Evolutionary conservation across 225 moss, liverwort and hornwort species (phyloP).

Genomic region (Sphagnum tenellum): DNA sequence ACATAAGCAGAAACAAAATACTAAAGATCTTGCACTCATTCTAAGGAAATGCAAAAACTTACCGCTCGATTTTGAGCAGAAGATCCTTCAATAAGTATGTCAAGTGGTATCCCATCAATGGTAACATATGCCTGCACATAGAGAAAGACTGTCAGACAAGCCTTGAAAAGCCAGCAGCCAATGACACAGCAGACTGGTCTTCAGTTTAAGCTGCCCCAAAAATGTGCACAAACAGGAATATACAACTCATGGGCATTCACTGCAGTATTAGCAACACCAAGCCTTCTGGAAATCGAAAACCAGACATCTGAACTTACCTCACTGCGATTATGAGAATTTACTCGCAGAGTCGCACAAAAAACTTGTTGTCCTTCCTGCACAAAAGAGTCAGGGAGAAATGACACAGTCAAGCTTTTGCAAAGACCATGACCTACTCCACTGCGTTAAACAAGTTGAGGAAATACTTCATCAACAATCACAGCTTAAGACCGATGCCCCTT

Average conservation of each 20-base stretch:
- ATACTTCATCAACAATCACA: neutral
- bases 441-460: slow-evolving; percentile 1
- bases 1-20: no score
- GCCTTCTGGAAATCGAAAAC: neutral
- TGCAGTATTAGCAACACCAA: no score
- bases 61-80: slow-evolving; percentile 82
- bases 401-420: no score
- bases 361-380: slow-evolving; percentile 7
- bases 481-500: neutral
- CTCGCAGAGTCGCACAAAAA: slow-evolving; percentile 67
- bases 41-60: slow-evolving; percentile 6
- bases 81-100: slow-evolving; percentile 83
- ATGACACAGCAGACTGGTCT: no score
- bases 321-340: slow-evolving; percentile 74
- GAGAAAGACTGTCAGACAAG: neutral
- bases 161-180: no score
- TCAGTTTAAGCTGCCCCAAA: no score
- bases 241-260: no score
- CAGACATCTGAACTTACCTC: slow-evolving; percentile 47
- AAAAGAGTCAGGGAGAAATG: no score
- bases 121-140: slow-evolving; percentile 78
- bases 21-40: no score
- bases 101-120: slow-evolving; percentile 61
- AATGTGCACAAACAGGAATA: no score
- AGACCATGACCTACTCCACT: slow-evolving; percentile 38